Conservation (phyloP, 768 basidiomycete genomes). For the Suillus occidentalis region DNA sequence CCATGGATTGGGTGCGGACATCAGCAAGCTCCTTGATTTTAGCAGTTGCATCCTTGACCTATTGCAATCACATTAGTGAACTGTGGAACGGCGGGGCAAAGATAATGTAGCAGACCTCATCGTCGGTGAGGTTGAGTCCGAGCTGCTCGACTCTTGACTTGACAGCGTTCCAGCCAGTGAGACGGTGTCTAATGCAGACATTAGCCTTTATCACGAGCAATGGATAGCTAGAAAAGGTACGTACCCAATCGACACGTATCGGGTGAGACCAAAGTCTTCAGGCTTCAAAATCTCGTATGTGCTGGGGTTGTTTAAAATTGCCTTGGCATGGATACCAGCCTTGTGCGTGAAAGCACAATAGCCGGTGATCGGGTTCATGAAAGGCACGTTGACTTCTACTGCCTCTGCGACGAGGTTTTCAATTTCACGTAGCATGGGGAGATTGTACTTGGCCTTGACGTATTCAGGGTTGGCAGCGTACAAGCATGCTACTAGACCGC, state of each 20-base stretch:
- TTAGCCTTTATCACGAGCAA: neutral
- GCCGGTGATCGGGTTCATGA: constrained; percentile 95
- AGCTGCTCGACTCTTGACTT: constrained; percentile 99
- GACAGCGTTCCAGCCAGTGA: constrained; percentile 99
- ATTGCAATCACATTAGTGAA: constrained; percentile 9
- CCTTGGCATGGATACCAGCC: constrained; percentile 99
- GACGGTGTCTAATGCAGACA: constrained; percentile 63
- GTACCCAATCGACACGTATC: constrained; percentile 96
- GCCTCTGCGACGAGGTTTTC: constrained; percentile 99
- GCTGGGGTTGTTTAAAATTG: constrained; percentile 98
- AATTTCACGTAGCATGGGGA: constrained; percentile 95
- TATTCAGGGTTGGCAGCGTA: constrained; percentile 98
- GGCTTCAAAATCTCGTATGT: constrained; percentile 99
- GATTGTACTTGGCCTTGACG: constrained; percentile 99
- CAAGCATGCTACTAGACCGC: constrained; percentile 94
- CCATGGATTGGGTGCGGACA: constrained; percentile 97
- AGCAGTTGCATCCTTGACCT: constrained; percentile 97
- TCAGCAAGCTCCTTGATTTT: constrained; percentile 99
- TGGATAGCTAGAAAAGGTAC: constrained; percentile 19
- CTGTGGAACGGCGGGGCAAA: neutral
- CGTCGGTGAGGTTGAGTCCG: constrained; percentile 85
- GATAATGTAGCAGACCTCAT: constrained; percentile 51
- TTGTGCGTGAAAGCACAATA: constrained; percentile 99
- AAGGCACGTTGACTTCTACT: constrained; percentile 96
- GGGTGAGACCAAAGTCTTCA: constrained; percentile 95